Percentiles rank a stretch among this genome's conserved stretches.
phyloP scores from a whole-genome alignment of 1,284 basidiomycete species.

The Marasmius sp. region DNA sequence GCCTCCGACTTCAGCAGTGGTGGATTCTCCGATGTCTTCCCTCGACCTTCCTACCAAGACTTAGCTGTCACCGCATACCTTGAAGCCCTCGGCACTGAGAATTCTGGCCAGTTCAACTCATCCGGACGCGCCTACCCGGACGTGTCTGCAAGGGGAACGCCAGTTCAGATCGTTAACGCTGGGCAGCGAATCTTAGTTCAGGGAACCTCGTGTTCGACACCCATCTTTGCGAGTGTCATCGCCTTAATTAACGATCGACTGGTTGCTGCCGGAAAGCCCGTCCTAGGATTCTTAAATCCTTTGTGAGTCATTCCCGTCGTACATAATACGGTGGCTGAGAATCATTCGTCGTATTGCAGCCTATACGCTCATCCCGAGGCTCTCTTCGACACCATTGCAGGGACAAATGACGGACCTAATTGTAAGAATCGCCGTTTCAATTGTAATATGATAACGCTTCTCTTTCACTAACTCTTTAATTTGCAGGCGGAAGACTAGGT shows the following conservation, averaged over 20 bases:
- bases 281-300: slow-evolving; percentile 41
- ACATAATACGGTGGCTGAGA: not conserved
- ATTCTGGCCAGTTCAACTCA: slow-evolving; percentile 28
- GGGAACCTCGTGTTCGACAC: slow-evolving; percentile 38
- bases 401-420: slow-evolving; percentile 18
- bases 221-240: slow-evolving; percentile 36
- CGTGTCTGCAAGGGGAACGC: slow-evolving; percentile 34
- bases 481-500: not conserved
- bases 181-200: slow-evolving; percentile 14
- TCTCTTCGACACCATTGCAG: slow-evolving; percentile 28
- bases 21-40: slow-evolving; percentile 37
- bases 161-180: slow-evolving; percentile 16
- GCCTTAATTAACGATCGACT: slow-evolving; percentile 37
- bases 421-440: not conserved
- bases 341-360: slow-evolving; percentile 1
- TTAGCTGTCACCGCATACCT: slow-evolving; percentile 30
- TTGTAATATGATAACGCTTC: not conserved
- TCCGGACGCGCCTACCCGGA: slow-evolving; percentile 38
- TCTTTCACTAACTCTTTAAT: not conserved
- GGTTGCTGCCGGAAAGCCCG: slow-evolving; percentile 27
- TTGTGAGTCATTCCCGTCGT: slow-evolving; percentile 17
- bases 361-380: slow-evolving; percentile 19
- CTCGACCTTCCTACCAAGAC: slow-evolving; percentile 32
- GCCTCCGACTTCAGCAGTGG: slow-evolving; percentile 28
- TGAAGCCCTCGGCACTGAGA: slow-evolving; percentile 26